Base-by-base conservation (phyloP, 441 rosid genomes). In the Dalechampia spathulata region DNA sequence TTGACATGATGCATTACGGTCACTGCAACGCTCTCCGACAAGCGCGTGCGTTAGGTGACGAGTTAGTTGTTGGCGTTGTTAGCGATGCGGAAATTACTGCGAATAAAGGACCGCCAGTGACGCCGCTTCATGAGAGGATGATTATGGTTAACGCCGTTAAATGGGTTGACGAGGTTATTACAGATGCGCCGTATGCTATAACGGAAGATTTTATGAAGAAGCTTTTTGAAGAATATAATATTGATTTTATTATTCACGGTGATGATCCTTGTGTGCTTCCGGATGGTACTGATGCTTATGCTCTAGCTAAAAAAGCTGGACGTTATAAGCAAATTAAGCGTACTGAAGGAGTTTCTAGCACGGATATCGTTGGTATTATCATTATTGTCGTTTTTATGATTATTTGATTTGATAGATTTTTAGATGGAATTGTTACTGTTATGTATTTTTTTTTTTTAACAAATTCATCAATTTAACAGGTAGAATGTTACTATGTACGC, bases 1-100 rank as follows among this genome's bases (percentile, higher is more conserved):
- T 81, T 66, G 91, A 83, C 67, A 79, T 83, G 87, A 83, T 83
- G 91, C 91, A 83, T 69, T 83, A 83, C 62, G 91, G 91, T 23
- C 87, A 83, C 71, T 83, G 91, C 74, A 81, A 83, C 60, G 91
- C 90, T 6, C 90, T 83, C 13, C 78, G 87, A 6, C 90, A 83
- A 74, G 90, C 90, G 1, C 78, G 83, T 30, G 83, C 83, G 0
- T 72, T 83, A 0, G 90, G 90, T 2, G 90, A 78, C 47, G 72
- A 77, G 41, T 52, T 83, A 61, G 87, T 81, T 48, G 90, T 83
- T 20, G 90, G 90, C 5, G 82, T 83, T 14, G 90, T 83, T 21
- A 83, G 90, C 67, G 90, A 78, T 51, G 75, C 76, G 0, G 90
- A 83, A 61, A 78, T 83, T 52, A 75, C 68, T 5, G 83, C 74